phyloP scores from a whole-genome alignment of 2,329 filamentous ascomycete genomes.

The Penicillium sp. region DNA sequence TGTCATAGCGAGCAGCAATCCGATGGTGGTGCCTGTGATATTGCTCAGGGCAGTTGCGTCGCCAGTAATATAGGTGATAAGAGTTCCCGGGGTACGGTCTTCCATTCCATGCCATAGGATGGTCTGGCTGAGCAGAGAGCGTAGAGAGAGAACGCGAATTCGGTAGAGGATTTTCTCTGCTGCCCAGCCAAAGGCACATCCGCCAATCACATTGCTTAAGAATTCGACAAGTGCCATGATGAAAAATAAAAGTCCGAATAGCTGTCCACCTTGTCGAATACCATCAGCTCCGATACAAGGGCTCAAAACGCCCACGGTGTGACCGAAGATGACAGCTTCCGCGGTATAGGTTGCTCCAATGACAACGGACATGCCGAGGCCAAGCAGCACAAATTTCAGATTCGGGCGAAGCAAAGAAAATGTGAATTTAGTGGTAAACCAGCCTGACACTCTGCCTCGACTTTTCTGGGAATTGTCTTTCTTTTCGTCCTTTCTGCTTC shows the following conservation, averaged over 20 bases:
- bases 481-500: slow-evolving; percentile 15
- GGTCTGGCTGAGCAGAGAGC: slow-evolving; percentile 66
- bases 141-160: slow-evolving; percentile 65
- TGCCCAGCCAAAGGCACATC: slow-evolving; percentile 59
- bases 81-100: slow-evolving; percentile 61
- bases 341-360: slow-evolving; percentile 62
- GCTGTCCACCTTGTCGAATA: slow-evolving; percentile 54
- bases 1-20: slow-evolving; percentile 68
- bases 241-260: slow-evolving; percentile 63
- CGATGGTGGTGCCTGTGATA: slow-evolving; percentile 71
- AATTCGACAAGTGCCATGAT: slow-evolving; percentile 62
- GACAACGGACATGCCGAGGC: slow-evolving; percentile 56
- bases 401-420: slow-evolving; percentile 48
- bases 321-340: slow-evolving; percentile 62
- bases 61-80: slow-evolving; percentile 70
- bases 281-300: slow-evolving; percentile 54
- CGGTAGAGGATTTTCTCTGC: slow-evolving; percentile 68
- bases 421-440: slow-evolving; percentile 36
- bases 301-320: slow-evolving; percentile 60
- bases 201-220: slow-evolving; percentile 63
- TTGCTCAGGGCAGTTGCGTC: slow-evolving; percentile 69
- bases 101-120: slow-evolving; percentile 71
- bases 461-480: slow-evolving; percentile 16
- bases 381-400: slow-evolving; percentile 49
- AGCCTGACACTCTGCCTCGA: slow-evolving; percentile 21